Evolutionary conservation across 148 eudicot genomes (phyloP).

Genomic region (Tetragonia tetragonoides): DNA sequence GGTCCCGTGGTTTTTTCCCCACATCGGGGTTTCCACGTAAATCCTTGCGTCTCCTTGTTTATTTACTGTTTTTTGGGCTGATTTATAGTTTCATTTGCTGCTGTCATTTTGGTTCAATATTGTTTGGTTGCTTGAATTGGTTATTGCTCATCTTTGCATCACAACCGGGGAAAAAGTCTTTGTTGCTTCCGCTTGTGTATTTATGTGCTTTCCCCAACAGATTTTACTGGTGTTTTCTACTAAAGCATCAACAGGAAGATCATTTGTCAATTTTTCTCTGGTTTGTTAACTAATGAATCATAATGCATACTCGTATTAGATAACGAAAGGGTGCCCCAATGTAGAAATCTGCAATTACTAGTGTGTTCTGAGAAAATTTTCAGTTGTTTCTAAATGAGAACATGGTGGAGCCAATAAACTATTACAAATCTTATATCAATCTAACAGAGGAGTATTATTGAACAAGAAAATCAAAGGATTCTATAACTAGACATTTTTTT

Average conservation of each 20-base stretch:
- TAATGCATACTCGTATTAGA: background rate
- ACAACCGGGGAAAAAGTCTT: no score
- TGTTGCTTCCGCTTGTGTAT: no score
- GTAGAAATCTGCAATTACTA: background rate
- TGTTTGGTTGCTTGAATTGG: no score
- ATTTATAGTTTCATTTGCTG: no score
- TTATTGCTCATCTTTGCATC: no score
- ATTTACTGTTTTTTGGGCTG: no score
- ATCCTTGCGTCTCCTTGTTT: no score
- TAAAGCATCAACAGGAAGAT: background rate
- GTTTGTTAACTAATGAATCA: background rate
- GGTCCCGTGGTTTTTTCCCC: no score
- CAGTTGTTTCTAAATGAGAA: background rate
- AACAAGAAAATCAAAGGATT: background rate
- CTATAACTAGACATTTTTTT: background rate
- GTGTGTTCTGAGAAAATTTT: background rate
- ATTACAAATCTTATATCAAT: no score
- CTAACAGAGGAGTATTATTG: background rate
- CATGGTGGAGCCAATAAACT: background rate
- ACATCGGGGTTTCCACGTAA: no score
- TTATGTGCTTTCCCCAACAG: no score
- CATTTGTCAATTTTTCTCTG: background rate
- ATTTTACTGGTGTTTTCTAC: background rate
- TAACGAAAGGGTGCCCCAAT: background rate
- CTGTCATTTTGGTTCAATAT: no score